phyloP scores from a whole-genome alignment of 2,329 filamentous ascomycete genomes.

The Sporothrix luriei region DNA sequence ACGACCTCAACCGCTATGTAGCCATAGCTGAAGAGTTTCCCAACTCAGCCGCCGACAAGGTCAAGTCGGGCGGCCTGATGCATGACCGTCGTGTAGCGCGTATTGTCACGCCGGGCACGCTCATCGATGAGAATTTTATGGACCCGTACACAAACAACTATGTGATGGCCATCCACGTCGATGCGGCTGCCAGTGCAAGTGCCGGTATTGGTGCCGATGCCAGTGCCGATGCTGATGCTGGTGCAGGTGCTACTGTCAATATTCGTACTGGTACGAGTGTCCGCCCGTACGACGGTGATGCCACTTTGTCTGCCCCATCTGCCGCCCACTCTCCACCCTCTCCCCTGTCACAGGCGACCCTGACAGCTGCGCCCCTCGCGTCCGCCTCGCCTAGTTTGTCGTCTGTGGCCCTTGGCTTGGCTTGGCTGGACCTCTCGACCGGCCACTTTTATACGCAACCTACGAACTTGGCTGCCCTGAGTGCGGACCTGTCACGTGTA shows the following conservation, averaged over 20 bases:
- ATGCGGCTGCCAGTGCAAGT: background rate
- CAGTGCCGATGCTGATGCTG: background rate
- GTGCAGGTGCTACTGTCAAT: too few species aligned
- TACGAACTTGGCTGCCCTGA: constrained; percentile 68
- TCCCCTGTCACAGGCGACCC: background rate
- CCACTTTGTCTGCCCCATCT: constrained; percentile 20
- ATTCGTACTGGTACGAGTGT: constrained; percentile 24
- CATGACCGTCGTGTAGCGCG: constrained; percentile 84
- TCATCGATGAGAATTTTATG: constrained; percentile 98
- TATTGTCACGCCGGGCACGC: constrained; percentile 88
- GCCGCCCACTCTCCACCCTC: background rate
- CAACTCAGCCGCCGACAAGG: constrained; percentile 68
- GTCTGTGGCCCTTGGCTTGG: constrained; percentile 64
- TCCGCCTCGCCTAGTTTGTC: constrained; percentile 31
- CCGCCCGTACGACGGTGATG: constrained; percentile 25
- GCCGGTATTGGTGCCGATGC: too few species aligned
- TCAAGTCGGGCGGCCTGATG: constrained; percentile 75
- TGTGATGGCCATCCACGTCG: constrained; percentile 74
- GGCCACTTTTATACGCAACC: constrained; percentile 89
- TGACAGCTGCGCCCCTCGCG: background rate
- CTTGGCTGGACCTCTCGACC: constrained; percentile 94
- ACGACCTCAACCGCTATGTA: constrained; percentile 87
- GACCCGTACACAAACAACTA: constrained; percentile 94
- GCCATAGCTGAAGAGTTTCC: constrained; percentile 93
- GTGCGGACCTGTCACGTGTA: constrained; percentile 81